Evolutionary conservation across 768 basidiomycete species (phyloP), one percentile per base, ranked within the genome.

Genomic region (Strobilomyces echinocephalus): DNA sequence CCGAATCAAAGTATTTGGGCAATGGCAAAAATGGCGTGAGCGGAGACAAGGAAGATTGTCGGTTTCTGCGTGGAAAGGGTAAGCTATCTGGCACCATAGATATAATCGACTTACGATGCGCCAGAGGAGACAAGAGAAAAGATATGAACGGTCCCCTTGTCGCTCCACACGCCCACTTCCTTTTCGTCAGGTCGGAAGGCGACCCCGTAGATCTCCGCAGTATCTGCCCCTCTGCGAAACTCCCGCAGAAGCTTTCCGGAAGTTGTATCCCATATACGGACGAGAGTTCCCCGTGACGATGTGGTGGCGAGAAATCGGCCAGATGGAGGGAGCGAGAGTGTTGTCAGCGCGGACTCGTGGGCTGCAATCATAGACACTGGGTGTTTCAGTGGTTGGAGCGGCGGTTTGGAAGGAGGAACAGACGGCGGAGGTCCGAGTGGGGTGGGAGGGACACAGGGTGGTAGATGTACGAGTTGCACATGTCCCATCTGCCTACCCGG

Each of bases 111-210:
- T 76, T 69, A 88, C 86, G 82, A 80, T 57, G 80, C 69, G 8
- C 83, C 84, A 18, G 85, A 80, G 38, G 78, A 76, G 44, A 79
- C 76, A 21, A 95, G 76, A 40, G 87, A 83, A 69, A 95, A 95
- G 40, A 94, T 76, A 66, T 97, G 93, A 8, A 97, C 84, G 0
- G 93, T 97, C 34, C 93, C 93, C 70, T 97, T 97, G 69, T 97
- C 93, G 64, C 91, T 94, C 87, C 91, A 92, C 10, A 91, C 92
- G 62, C 89, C 91, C 0, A 95, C 73, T 60, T 93, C 90, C 53
- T 78, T 80, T 62, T 95, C 94, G 60, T 92, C 91, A 5, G 83
- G 85, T 35, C 92, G 79, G 69, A 95, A 92, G 12, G 87, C 85
- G 18, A 94, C 87, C 3, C 91, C 91, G 68, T 92, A 95, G 41